Evolutionary conservation across 768 basidiomycete species (phyloP).

Genomic region (Myochromella boudieri): DNA sequence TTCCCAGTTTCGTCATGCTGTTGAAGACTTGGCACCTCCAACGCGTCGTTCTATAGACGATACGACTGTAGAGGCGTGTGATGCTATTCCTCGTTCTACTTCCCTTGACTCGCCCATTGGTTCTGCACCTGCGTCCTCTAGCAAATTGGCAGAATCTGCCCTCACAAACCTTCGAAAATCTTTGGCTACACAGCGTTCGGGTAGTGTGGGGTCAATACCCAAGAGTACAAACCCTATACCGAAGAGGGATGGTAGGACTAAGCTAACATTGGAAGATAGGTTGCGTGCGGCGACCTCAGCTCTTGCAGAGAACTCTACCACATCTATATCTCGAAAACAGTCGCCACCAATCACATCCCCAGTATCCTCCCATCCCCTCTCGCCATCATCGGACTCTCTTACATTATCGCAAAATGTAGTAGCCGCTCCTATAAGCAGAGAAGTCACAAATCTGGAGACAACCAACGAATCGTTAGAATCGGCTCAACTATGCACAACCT

Average conservation of each 20-base stretch:
- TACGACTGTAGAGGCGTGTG: constrained; percentile 19
- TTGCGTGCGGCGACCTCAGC: constrained; percentile 64
- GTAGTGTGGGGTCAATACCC: constrained; percentile 32
- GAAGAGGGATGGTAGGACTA: constrained; percentile 28
- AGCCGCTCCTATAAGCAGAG: background rate
- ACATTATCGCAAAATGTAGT: constrained; percentile 17
- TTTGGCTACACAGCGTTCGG: constrained; percentile 50
- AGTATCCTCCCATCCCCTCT: constrained; percentile 31
- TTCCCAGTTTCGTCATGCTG: constrained; percentile 68
- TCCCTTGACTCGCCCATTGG: constrained; percentile 32
- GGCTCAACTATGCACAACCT: background rate
- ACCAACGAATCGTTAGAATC: background rate
- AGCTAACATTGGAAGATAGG: constrained; percentile 73
- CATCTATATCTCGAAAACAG: constrained; percentile 33
- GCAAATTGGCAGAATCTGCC: constrained; percentile 61
- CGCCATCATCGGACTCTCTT: constrained; percentile 43
- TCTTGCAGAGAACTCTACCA: constrained; percentile 52
- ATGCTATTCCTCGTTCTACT: constrained; percentile 30
- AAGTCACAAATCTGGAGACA: background rate
- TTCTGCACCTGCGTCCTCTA: constrained; percentile 40
- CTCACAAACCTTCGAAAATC: constrained; percentile 64
- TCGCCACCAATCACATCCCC: constrained; percentile 35
- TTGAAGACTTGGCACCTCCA: constrained; percentile 64
- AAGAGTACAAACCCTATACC: constrained; percentile 16
- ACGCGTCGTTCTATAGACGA: constrained; percentile 37